Evolutionary conservation across 1,139 yeast species (phyloP).

Genomic region (Hyphopichia fennica): DNA sequence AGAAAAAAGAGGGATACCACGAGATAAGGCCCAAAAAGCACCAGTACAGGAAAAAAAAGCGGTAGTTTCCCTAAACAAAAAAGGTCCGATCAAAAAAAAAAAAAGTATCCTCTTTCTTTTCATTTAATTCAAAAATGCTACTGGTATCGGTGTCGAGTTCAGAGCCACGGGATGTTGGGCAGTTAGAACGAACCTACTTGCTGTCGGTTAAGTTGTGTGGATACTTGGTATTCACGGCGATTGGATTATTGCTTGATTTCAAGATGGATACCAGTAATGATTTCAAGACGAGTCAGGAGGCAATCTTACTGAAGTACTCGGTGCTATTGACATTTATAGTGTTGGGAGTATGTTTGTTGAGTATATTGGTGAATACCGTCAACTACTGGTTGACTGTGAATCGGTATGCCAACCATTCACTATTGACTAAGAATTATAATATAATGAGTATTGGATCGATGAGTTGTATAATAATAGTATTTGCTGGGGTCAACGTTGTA

Average conservation of each 20-base stretch:
- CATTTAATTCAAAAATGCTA: not conserved
- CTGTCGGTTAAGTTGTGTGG: slow-evolving; percentile 5
- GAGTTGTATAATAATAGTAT: not conserved
- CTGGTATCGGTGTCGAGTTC: slow-evolving; percentile 38
- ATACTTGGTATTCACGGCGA: slow-evolving; percentile 1
- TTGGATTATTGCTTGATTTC: slow-evolving; percentile 3
- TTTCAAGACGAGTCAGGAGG: not conserved
- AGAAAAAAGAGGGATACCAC: not conserved
- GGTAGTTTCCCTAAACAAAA: not conserved
- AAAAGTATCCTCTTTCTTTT: not conserved
- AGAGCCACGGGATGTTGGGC: slow-evolving; percentile 64
- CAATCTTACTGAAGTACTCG: not conserved
- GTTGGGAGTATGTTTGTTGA: slow-evolving; percentile 2
- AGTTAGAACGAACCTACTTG: slow-evolving; percentile 58
- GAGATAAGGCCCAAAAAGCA: not conserved
- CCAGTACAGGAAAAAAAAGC: not conserved
- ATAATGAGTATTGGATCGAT: slow-evolving; percentile 1
- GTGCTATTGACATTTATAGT: not conserved
- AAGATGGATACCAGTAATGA: slow-evolving; percentile 3
- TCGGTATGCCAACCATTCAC: not conserved
- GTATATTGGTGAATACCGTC: not conserved
- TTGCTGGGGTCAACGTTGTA: slow-evolving; percentile 2
- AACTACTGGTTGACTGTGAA: not conserved
- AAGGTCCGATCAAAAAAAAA: not conserved
- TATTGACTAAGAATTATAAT: slow-evolving; percentile 2